Evolutionary conservation across 2,329 filamentous ascomycete genomes (phyloP).

Genomic region (Beauveria scarabaeidicola): DNA sequence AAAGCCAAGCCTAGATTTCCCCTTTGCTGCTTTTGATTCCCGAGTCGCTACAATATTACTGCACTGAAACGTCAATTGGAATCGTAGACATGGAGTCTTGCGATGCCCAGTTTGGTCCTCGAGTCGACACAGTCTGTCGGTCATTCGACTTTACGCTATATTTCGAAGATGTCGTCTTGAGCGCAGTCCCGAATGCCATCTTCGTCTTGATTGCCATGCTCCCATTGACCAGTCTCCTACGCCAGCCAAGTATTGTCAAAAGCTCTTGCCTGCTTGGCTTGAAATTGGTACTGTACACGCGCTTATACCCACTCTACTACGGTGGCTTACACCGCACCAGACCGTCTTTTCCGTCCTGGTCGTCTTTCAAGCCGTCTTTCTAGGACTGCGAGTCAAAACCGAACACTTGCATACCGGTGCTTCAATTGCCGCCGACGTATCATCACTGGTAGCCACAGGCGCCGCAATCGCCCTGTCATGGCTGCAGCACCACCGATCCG

Average conservation of each 20-base stretch:
- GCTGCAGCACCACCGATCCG: constrained; percentile 6
- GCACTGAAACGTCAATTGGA: no score
- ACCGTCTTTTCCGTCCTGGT: not conserved
- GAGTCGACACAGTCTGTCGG: constrained; percentile 1
- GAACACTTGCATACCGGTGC: not conserved
- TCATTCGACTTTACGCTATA: constrained; percentile 6
- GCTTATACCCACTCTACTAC: not conserved
- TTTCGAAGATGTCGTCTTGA: constrained; percentile 5
- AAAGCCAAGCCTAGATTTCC: not conserved
- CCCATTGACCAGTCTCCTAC: not conserved
- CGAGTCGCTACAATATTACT: not conserved
- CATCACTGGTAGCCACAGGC: not conserved
- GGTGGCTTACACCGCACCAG: not conserved
- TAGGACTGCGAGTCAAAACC: not conserved
- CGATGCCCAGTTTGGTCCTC: constrained; percentile 5
- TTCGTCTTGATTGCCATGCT: not conserved
- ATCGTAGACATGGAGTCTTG: not conserved
- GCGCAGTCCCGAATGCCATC: not conserved
- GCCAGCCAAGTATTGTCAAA: not conserved
- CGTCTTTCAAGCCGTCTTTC: not conserved
- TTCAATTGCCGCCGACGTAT: not conserved
- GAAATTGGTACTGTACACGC: not conserved
- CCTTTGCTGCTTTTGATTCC: not conserved
- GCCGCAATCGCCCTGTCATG: not conserved
- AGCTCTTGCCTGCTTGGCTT: not conserved